Conservation (phyloP, 331 rosid genomes). For the Saraca asoca region DNA sequence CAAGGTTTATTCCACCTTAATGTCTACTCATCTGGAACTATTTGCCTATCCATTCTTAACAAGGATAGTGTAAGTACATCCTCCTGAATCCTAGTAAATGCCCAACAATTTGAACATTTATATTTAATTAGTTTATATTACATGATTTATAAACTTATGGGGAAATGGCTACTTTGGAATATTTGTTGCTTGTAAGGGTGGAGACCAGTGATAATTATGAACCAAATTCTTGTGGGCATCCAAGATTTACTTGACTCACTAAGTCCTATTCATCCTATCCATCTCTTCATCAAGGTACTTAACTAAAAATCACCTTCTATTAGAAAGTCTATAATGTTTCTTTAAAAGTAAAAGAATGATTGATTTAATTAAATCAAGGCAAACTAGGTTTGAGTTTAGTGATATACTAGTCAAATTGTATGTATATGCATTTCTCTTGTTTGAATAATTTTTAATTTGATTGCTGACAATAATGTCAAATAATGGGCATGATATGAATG, state of each 20-base stretch:
- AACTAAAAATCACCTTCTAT: not conserved
- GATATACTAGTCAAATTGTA: not conserved
- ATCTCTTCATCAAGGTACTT: constrained; percentile 85
- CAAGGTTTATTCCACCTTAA: constrained; percentile 94
- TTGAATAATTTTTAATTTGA: constrained; percentile 5
- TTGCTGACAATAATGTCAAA: too few relatives aligned
- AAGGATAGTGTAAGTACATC: constrained; percentile 82
- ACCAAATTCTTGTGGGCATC: constrained; percentile 83
- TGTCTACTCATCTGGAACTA: constrained; percentile 96
- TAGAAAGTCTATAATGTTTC: not conserved
- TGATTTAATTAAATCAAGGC: constrained; percentile 12
- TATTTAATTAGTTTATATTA: not conserved
- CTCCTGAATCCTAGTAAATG: constrained; percentile 17
- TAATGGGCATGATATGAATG: too few relatives aligned
- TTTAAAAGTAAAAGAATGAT: not conserved
- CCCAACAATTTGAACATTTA: not conserved
- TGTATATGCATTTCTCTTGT: not conserved
- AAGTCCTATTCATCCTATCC: constrained; percentile 90
- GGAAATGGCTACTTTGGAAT: not conserved
- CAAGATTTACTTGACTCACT: constrained; percentile 85
- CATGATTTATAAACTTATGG: constrained; percentile 1
- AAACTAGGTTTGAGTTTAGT: constrained; percentile 19
- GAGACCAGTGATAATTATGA: constrained; percentile 95
- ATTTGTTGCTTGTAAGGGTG: constrained; percentile 61
- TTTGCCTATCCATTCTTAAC: constrained; percentile 90